A percentile compares a stretch with the other conserved stretches of the same genome.
Evolutionary conservation across 176 grass and related monocot genomes (phyloP).

Genomic region (Eleusine coracana): DNA sequence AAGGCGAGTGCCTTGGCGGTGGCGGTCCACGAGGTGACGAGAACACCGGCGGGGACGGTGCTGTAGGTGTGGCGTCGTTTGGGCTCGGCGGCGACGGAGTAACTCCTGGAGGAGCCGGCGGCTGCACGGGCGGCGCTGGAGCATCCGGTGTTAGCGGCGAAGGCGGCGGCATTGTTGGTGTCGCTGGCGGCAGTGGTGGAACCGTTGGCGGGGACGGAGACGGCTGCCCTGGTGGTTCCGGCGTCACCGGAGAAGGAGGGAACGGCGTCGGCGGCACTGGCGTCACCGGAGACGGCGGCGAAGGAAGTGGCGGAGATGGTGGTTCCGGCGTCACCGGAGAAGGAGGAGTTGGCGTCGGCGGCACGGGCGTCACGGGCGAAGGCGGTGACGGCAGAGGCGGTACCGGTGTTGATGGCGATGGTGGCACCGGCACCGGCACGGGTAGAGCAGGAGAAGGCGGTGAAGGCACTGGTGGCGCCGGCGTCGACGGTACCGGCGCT

Average conservation of each 20-base stretch:
- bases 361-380: no score
- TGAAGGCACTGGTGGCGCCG: not conserved
- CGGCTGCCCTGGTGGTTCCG: not conserved
- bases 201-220: not conserved
- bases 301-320: not conserved
- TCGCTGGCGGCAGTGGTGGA: no score
- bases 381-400: not conserved
- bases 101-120: not conserved
- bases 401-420: not conserved
- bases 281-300: not conserved
- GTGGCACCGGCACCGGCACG: not conserved
- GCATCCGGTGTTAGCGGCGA: not conserved
- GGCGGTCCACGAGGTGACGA: not conserved
- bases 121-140: not conserved
- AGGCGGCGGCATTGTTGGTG: not conserved
- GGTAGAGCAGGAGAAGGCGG: not conserved
- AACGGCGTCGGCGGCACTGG: not conserved
- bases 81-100: conserved; percentile 12
- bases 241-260: not conserved
- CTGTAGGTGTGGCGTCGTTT: not conserved
- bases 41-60: not conserved
- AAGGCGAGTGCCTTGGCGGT: not conserved
- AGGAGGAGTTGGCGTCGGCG: no score
- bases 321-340: not conserved
- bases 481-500: not conserved